Base-by-base conservation (phyloP, 2,329 filamentous ascomycete genomes). In the Cercospora sp. region DNA sequence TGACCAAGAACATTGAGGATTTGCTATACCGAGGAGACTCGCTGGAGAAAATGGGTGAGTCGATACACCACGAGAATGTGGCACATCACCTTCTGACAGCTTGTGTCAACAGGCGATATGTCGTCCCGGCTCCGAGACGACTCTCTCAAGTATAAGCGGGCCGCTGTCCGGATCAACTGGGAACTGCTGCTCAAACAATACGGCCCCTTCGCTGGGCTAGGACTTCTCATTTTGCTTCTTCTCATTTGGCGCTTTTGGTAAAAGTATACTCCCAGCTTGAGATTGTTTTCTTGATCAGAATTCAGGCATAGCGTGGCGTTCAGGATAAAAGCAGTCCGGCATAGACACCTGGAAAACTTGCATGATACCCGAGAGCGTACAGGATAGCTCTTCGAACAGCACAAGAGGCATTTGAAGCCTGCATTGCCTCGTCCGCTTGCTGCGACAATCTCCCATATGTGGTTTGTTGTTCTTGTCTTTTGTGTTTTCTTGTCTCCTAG, bases 1-100 rank as follows among this genome's bases (percentile, higher is more conserved):
- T 99, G 96, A 98, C 94, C 65, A 98, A 98, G 87, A 99, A 99
- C 80, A 98, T 99, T 74, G 95, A 99, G 84, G 95, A 99, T 80
- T 83, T 99, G 77, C 84, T 99, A 63, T 99, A 99, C 79, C 86
- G 96, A 70, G 95, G 95, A 30, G 95, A 99, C 79, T 95, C 90
- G 76, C 82, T 99, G 73, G 95, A 99, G 82, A 88, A 93, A 76
- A 99, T 99, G 95, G 94, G 95, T 69, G 45, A 64, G 70, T 36
- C 55, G 30, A 36, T 36, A 59, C 16, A 10, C 30, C 31, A 23
- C 55, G 18, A 16, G n/a, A 16, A 12, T n/a, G 9, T 16, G 55
- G 3, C n/a, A 58, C 28, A 23, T 5, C 12, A 12, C 13, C 57
- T 20, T 36, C 68, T 70, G 59, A 69, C 59, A 60, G 39, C 33